Conservation (phyloP, 208 protist species). For the Blechomonas ayalai region DNA sequence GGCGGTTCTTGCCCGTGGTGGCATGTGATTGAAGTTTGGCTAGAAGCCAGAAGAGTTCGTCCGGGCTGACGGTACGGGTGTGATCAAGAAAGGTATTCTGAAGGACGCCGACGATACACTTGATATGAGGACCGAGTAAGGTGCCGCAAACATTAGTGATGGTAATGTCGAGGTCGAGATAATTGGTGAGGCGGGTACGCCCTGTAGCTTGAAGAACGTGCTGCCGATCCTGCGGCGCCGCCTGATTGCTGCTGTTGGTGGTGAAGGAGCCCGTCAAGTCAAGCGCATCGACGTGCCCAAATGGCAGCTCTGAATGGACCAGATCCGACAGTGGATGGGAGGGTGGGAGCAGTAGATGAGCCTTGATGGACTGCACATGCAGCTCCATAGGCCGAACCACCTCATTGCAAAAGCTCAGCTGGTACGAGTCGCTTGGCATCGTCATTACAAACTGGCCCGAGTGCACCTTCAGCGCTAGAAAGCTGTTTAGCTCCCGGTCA, state of each 20-base stretch:
- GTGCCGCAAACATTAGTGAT: conserved; percentile 46
- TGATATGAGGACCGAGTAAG: conserved; percentile 61
- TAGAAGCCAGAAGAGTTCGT: conserved; percentile 83
- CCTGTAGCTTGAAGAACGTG: conserved; percentile 35
- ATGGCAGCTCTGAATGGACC: conserved; percentile 32
- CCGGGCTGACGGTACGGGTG: conserved; percentile 44
- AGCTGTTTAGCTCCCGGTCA: conserved; percentile 53
- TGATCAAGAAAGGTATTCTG: conserved; percentile 70
- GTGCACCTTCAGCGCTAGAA: conserved; percentile 46
- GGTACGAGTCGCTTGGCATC: conserved; percentile 70
- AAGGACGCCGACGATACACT: conserved; percentile 43
- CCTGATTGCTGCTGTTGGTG: conserved; percentile 62
- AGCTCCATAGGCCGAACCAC: conserved; percentile 61
- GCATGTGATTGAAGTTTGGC: conserved; percentile 71
- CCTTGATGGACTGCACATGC: conserved; percentile 28
- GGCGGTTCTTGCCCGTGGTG: conserved; percentile 60
- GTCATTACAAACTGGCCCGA: conserved; percentile 50
- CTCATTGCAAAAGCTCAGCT: conserved; percentile 74
- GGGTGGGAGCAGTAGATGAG: conserved; percentile 43
- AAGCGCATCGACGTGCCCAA: conserved; percentile 28
- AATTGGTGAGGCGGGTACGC: conserved; percentile 51
- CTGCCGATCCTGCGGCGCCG: conserved; percentile 17
- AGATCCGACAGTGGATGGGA: conserved; percentile 59
- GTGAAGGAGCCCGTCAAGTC: conserved; percentile 50
- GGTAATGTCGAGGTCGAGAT: conserved; percentile 56